phyloP scores from a whole-genome alignment of 31 red algal genomes.

The Asparagopsis taxiformis region DNA sequence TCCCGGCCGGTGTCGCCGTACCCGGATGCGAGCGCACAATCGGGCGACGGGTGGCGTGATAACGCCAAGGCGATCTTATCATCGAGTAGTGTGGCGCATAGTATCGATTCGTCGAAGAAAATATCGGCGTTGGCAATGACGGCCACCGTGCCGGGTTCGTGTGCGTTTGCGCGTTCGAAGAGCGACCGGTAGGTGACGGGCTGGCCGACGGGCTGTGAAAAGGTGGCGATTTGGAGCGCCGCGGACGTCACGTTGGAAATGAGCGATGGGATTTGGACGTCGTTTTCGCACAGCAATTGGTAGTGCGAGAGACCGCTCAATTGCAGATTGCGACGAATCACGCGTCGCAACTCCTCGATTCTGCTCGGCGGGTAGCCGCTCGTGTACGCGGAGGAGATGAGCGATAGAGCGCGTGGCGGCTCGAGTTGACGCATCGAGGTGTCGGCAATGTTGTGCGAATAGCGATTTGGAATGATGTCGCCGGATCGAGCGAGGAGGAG shows the following conservation, averaged over 20 bases:
- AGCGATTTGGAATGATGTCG: too few relatives aligned
- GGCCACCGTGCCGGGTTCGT: conserved; percentile 6
- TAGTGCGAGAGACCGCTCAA: conserved; percentile 9
- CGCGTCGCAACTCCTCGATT: conserved; percentile 11
- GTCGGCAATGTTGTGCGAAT: not conserved
- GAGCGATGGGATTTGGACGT: not conserved
- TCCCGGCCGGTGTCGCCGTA: conserved; percentile 18
- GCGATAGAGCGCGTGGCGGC: not conserved
- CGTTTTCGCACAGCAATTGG: conserved; percentile 14
- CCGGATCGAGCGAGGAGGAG: conserved; percentile 1
- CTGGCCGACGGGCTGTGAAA: not conserved
- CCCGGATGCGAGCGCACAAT: conserved; percentile 19
- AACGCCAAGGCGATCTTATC: conserved; percentile 6
- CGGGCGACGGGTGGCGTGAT: conserved; percentile 40
- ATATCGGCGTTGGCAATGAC: conserved; percentile 44
- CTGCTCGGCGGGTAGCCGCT: conserved; percentile 2
- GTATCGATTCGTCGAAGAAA: conserved; percentile 31
- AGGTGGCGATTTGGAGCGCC: not conserved
- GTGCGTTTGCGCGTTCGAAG: conserved; percentile 22
- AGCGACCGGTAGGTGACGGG: conserved; percentile 31
- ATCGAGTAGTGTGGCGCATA: conserved; percentile 14
- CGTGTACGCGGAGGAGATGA: conserved; percentile 10
- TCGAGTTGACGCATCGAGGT: not conserved
- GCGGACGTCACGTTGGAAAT: not conserved
- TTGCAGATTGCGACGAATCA: conserved; percentile 19